A percentile compares a stretch with the other conserved stretches of the same genome.
phyloP scores from a whole-genome alignment of 106 monocot genomes.

The Narthecium ossifragum region DNA sequence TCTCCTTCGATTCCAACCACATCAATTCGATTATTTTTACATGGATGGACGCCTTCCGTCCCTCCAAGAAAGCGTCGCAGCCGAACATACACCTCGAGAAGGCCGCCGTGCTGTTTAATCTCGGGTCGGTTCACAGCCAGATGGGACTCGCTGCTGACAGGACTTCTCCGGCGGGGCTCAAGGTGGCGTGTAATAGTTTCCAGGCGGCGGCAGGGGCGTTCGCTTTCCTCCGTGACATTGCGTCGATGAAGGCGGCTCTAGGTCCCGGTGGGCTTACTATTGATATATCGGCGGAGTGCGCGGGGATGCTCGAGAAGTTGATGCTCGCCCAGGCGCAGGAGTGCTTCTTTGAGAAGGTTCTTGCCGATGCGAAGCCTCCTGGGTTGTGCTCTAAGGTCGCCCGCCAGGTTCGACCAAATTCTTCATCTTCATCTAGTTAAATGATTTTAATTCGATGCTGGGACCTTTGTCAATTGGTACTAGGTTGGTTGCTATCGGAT shows the following conservation, averaged over 20 bases:
- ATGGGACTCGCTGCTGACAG: conserved; percentile 46
- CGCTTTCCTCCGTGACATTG: conserved; percentile 35
- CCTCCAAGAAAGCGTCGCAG: conserved; percentile 26
- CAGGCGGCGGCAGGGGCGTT: conserved; percentile 55
- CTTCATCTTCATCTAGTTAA: neutral
- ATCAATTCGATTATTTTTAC: conserved; percentile 31
- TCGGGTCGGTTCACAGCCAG: conserved; percentile 48
- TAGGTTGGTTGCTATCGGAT: too few relatives aligned
- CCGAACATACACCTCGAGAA: conserved; percentile 45
- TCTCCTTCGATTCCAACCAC: conserved; percentile 24
- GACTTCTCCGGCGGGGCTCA: conserved; percentile 22
- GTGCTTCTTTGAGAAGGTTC: conserved; percentile 69
- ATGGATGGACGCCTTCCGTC: conserved; percentile 52
- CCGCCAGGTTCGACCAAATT: conserved; percentile 26
- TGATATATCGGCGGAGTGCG: conserved; percentile 44
- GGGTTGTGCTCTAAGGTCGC: conserved; percentile 49
- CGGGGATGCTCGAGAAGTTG: conserved; percentile 59
- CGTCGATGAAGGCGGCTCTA: conserved; percentile 23
- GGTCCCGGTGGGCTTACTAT: conserved; percentile 34
- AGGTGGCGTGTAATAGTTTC: conserved; percentile 45
- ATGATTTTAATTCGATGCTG: too few relatives aligned
- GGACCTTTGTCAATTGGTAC: too few relatives aligned
- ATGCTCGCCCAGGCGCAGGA: conserved; percentile 83
- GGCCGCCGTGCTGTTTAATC: conserved; percentile 54
- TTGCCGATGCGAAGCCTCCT: conserved; percentile 40